Base-by-base conservation (phyloP, 2,329 filamentous ascomycete genomes). In the Rhinocladiella mackenziei region DNA sequence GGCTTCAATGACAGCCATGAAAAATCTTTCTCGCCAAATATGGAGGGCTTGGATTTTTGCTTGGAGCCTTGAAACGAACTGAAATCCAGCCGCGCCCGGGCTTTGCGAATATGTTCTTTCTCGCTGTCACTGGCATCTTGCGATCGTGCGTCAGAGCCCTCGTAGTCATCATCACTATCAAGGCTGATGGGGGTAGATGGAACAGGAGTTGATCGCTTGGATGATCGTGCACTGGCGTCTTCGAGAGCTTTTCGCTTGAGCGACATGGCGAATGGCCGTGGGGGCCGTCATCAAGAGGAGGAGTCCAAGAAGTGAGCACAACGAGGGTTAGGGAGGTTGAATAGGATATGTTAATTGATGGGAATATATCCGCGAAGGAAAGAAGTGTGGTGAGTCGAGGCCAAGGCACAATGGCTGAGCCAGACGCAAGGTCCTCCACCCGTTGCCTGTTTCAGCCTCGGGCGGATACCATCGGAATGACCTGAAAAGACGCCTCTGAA, bases 1-100 rank as follows among this genome's bases (percentile, higher is more conserved):
- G 84, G 80, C 67, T 96, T 97, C 54, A 96, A 72, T 26, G 79
- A 73, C 26, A 95, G 75, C 54, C 84, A 84, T 36, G 86, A 89
- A 64, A 92, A 92, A 65, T 98, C 89, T 53, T 78, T 78, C 55
- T 77, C 75, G 34, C 73, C 77, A 43, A 77, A 80, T 35, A 53
- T 37, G 17, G 78, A 74, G 7, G 76, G 70, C 52, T 82, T 78
- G 35, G 66, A 62, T 38, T 63, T 66, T 33, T 67, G 61, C 59
- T 72, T 64, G 56, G 71, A 65, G 55, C 70, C 63, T 58, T 68
- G 65, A 64, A 71, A 66, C 59, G 72, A 66, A 43, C 73, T 68
- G 45, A 76, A 66, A 30, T 75, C 73, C 58, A 77, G 76, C 55
- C 73, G 75, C 55, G 74, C 48, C 23, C 51, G 45, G 9, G 50